A percentile compares a stretch with the other conserved stretches of the same genome.
Evolutionary conservation across 2,329 filamentous ascomycete species (phyloP).

Genomic region (Pestalotiopsis sp.): DNA sequence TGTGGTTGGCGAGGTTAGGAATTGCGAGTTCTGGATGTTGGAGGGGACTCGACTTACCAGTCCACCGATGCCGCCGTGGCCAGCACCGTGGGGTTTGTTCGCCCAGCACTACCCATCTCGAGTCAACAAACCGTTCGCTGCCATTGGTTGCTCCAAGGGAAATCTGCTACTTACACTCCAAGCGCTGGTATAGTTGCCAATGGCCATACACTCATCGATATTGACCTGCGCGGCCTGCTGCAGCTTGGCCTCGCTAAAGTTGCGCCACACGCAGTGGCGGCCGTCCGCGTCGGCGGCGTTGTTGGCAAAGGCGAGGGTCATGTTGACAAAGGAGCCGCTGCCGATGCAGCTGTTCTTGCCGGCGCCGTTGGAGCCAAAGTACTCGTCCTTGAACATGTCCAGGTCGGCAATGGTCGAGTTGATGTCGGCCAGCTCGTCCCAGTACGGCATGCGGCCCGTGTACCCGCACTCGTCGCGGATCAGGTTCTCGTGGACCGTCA

Average conservation of each 20-base stretch:
- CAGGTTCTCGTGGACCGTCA: conserved; percentile 15
- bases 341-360: conserved; percentile 1
- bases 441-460: conserved; percentile 16
- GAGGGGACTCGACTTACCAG: neutral
- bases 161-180: conserved; percentile 14
- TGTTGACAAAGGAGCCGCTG: conserved; percentile 6
- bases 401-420: neutral
- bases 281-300: neutral
- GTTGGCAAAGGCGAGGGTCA: neutral
- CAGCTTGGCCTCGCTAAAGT: neutral
- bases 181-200: conserved; percentile 15
- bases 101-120: conserved; percentile 18
- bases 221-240: neutral
- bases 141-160: too few relatives aligned
- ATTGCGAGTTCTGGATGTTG: neutral
- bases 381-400: conserved; percentile 5
- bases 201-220: conserved; percentile 15
- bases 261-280: conserved; percentile 1
- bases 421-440: conserved; percentile 7
- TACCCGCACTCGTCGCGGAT: conserved; percentile 21
- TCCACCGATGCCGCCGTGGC: conserved; percentile 25
- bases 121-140: neutral
- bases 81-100: conserved; percentile 22
- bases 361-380: conserved; percentile 5
- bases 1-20: neutral